Evolutionary conservation across 352 stramenopile species (phyloP), one percentile per base, ranked within the genome.

Genomic region (Phytophthora colocasiae): DNA sequence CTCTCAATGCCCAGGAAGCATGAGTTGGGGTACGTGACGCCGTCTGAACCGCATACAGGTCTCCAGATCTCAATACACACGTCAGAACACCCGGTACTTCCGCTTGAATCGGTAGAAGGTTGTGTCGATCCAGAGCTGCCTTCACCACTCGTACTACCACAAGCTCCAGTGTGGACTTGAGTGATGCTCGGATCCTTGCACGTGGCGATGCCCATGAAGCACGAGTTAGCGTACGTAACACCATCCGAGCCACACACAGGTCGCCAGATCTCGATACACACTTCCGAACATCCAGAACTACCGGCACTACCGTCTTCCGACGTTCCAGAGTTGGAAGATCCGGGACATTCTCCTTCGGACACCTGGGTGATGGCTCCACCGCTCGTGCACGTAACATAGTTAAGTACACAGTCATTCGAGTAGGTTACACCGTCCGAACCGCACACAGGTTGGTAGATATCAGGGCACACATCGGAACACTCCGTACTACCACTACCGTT

Each of bases 361-460:
- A 51, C 54, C 14, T 61, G 12, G 14, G 53, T 58, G 63, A 80
- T 63, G 17, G 43, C 26, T 3, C 52, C 59, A 6, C 24, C 49
- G 26, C 58, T 75, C 34, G 61, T 44, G 57, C 78, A 87, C 10
- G 67, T 41, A 12, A 61, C 58, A 4, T 49, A 10, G 10, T 68
- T 62, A 0, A 89, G 45, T 0, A 83, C 43, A 31, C 81, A 90
- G 55, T 74, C 51, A 48, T 85, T 90, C 11, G 53, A 58, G 67
- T 88, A 90, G 7, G 78, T 90, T 9, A 78, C 45, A 24, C 69
- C 66, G 60, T 90, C 77, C 4, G 81, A 86, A 15, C 81, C 78
- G 27, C 81, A 90, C 29, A 89, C 78, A 0, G 81, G 75, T 11
- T 69, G 36, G 63, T 80, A 90, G 17, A 69, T 52, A 10, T 45